phyloP scores from a whole-genome alignment of 306 rosid genomes.

The Cicer judaicum region DNA sequence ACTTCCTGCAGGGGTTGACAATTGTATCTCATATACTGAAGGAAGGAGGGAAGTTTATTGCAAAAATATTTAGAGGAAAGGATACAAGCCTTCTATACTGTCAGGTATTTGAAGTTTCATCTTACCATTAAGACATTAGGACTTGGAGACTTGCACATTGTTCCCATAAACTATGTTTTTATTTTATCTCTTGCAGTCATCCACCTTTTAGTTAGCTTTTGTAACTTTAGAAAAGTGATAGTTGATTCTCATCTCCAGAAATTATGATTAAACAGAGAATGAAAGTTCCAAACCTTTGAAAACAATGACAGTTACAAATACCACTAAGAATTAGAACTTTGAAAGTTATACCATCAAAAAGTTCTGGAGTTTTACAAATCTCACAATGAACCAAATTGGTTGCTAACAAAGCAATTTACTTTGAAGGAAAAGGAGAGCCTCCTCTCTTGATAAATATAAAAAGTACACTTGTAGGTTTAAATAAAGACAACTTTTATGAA shows the following conservation, averaged over 20 bases:
- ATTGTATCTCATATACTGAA: slow-evolving; percentile 89
- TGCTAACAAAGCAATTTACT: slow-evolving; percentile 27
- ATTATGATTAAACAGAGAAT: slow-evolving; percentile 5
- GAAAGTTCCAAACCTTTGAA: slow-evolving; percentile 3
- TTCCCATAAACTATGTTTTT: slow-evolving; percentile 23
- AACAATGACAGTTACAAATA: slow-evolving; percentile 35
- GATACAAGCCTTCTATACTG: slow-evolving; percentile 93
- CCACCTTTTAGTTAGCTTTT: slow-evolving; percentile 31
- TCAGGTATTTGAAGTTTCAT: slow-evolving; percentile 69
- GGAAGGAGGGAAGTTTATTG: slow-evolving; percentile 95
- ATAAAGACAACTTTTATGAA: slow-evolving; percentile 24
- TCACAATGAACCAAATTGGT: slow-evolving; percentile 23
- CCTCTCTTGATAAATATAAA: slow-evolving; percentile 34
- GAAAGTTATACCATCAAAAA: slow-evolving; percentile 8
- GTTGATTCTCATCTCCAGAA: slow-evolving; percentile 16
- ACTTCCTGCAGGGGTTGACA: slow-evolving; percentile 81
- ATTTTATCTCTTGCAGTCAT: slow-evolving; percentile 4
- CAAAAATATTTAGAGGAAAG: slow-evolving; percentile 95
- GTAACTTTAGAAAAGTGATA: slow-evolving; percentile 7
- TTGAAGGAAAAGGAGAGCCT: slow-evolving; percentile 27
- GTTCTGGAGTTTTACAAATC: slow-evolving; percentile 17
- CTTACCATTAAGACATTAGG: slow-evolving; percentile 17
- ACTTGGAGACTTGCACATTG: background rate
- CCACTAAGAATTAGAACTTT: slow-evolving; percentile 17
- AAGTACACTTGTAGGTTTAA: background rate